A percentile compares a stretch with the other conserved stretches of the same genome.
Conservation (phyloP, 768 basidiomycete genomes). For the Suillus occidentalis region DNA sequence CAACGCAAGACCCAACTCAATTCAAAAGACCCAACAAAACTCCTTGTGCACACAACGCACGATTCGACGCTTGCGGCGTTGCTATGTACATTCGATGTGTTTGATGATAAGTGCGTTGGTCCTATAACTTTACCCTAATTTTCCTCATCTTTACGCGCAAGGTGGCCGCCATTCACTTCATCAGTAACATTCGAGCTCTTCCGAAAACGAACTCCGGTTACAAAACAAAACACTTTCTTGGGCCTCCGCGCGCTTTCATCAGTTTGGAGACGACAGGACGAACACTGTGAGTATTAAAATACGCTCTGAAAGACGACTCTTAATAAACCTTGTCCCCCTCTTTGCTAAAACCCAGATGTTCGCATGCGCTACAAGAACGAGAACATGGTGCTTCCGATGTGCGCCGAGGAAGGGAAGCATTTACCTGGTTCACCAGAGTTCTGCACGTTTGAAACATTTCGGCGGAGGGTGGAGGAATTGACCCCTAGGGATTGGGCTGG, state of each 20-base stretch:
- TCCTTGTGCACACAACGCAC: conserved; percentile 71
- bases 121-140: not conserved
- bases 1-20: conserved; percentile 50
- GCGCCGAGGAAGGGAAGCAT: conserved; percentile 66
- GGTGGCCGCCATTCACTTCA: conserved; percentile 78
- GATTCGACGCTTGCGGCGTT: conserved; percentile 71
- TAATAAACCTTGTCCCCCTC: no score
- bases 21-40: conserved; percentile 51
- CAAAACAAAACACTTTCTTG: conserved; percentile 20
- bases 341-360: conserved; percentile 27
- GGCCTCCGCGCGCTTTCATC: conserved; percentile 43
- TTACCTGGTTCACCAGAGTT: conserved; percentile 70
- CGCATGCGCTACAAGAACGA: conserved; percentile 79
- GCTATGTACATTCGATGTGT: conserved; percentile 65
- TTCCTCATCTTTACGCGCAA: conserved; percentile 18
- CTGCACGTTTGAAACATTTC: conserved; percentile 67
- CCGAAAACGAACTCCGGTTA: conserved; percentile 32
- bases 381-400: conserved; percentile 60
- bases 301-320: conserved; percentile 9
- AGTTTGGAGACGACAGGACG: conserved; percentile 35
- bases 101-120: conserved; percentile 58
- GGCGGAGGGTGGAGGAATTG: conserved; percentile 58
- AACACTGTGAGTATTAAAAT: conserved; percentile 42
- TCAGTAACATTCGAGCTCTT: conserved; percentile 77
- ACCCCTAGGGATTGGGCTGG: conserved; percentile 65